Evolutionary conservation across 768 basidiomycete genomes (phyloP).

Genomic region (Pleurotus cornucopiae): DNA sequence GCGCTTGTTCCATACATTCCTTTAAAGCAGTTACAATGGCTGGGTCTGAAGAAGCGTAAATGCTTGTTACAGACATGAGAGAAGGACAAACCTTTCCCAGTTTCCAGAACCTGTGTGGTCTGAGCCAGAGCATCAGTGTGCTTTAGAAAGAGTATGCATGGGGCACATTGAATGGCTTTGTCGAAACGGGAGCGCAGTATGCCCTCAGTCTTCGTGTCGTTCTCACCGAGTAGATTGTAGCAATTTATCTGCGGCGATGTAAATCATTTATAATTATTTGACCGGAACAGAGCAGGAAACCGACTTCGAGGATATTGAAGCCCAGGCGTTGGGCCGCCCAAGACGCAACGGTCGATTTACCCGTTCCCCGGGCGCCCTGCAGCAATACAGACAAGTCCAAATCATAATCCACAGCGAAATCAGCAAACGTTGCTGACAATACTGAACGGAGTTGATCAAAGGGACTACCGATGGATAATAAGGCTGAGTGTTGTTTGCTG

Average conservation of each 20-base stretch:
- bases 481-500: conserved; percentile 16
- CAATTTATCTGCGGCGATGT: conserved; percentile 66
- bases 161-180: conserved; percentile 71
- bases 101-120: conserved; percentile 59
- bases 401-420: conserved; percentile 52
- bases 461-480: conserved; percentile 29
- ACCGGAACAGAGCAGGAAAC: neutral
- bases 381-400: conserved; percentile 71
- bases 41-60: conserved; percentile 40
- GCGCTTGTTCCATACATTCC: conserved; percentile 58
- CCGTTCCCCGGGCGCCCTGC: conserved; percentile 75
- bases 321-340: conserved; percentile 61
- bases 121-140: conserved; percentile 78
- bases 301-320: conserved; percentile 76
- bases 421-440: conserved; percentile 53
- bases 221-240: conserved; percentile 79
- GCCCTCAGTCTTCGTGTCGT: conserved; percentile 69
- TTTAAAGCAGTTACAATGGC: conserved; percentile 52
- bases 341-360: conserved; percentile 67
- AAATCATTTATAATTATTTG: neutral
- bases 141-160: conserved; percentile 78
- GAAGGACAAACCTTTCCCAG: conserved; percentile 52
- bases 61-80: neutral
- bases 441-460: conserved; percentile 52
- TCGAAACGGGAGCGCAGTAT: conserved; percentile 70